phyloP scores from a whole-genome alignment of 208 protist genomes.

The Leishmania turanica region DNA sequence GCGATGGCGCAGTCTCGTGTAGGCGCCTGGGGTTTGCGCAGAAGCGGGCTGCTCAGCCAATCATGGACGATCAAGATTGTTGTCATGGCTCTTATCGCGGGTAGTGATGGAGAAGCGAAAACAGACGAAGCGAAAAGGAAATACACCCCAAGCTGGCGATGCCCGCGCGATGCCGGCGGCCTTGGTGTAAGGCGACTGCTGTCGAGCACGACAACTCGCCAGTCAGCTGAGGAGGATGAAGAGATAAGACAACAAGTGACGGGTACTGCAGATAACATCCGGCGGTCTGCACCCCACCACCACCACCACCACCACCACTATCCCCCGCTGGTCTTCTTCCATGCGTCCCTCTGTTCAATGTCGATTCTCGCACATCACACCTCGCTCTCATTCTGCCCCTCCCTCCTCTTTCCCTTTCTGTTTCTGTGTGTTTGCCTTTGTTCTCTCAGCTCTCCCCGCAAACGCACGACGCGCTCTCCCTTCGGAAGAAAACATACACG shows the following conservation, averaged over 20 bases:
- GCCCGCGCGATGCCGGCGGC: not conserved
- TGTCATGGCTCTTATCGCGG: not conserved
- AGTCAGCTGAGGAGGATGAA: not conserved
- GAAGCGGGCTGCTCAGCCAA: not conserved
- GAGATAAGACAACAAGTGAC: not conserved
- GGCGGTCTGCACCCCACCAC: not conserved
- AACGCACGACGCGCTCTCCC: not conserved
- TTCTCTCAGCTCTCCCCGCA: not conserved
- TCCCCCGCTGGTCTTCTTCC: not conserved
- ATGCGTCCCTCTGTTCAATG: not conserved
- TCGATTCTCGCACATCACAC: not conserved
- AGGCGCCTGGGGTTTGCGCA: not conserved
- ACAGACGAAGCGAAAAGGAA: not conserved
- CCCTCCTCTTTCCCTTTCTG: not conserved
- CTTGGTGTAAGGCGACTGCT: not conserved
- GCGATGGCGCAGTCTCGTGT: not conserved
- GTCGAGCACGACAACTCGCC: not conserved
- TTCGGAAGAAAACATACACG: not conserved
- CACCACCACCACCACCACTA: not conserved
- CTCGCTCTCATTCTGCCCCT: not conserved
- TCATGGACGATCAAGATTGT: not conserved
- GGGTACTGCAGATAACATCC: not conserved
- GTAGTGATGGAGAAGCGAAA: not conserved
- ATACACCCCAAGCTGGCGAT: not conserved
- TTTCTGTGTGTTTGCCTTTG: not conserved